A percentile compares a stretch with the other conserved stretches of the same genome.
Evolutionary conservation across 768 basidiomycete species (phyloP).

Genomic region (Cantharellus anzutake): DNA sequence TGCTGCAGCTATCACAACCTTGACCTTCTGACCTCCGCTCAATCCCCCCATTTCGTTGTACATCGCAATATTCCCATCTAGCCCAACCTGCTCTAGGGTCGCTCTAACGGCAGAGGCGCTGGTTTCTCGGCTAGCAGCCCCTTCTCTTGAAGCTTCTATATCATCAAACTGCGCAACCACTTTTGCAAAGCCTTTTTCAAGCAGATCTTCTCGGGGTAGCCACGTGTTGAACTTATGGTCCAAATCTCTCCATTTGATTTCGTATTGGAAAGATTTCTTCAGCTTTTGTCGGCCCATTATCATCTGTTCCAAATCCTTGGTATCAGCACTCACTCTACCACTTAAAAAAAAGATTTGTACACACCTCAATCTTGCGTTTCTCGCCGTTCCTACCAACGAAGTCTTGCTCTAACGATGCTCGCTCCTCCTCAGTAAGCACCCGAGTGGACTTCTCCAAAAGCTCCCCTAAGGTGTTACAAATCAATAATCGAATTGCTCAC

Average conservation of each 20-base stretch:
- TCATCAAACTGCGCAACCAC: slow-evolving; percentile 90
- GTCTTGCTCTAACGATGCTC: slow-evolving; percentile 54
- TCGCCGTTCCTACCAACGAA: slow-evolving; percentile 86
- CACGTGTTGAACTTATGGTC: slow-evolving; percentile 83
- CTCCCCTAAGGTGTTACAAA: slow-evolving; percentile 36
- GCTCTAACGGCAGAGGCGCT: slow-evolving; percentile 63
- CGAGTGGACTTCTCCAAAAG: slow-evolving; percentile 82
- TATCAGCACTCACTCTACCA: slow-evolving; percentile 4
- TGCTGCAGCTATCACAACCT: slow-evolving; percentile 85
- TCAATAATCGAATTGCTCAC: slow-evolving; percentile 1
- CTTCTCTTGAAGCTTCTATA: slow-evolving; percentile 87
- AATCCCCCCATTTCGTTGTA: slow-evolving; percentile 93
- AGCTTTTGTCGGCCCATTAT: slow-evolving; percentile 92
- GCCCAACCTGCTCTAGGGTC: slow-evolving; percentile 85
- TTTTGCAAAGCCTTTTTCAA: slow-evolving; percentile 77
- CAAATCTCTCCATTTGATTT: slow-evolving; percentile 69
- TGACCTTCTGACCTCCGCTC: slow-evolving; percentile 96
- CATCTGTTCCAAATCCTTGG: slow-evolving; percentile 25
- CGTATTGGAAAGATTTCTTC: slow-evolving; percentile 90
- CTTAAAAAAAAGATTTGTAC: slow-evolving; percentile 10
- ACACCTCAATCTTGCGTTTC: slow-evolving; percentile 75
- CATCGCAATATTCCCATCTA: slow-evolving; percentile 94
- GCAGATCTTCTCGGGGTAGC: slow-evolving; percentile 72
- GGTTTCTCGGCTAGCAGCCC: slow-evolving; percentile 82
- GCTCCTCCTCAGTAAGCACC: slow-evolving; percentile 75